Conservation (phyloP, 192 early-diverging fungal species). For the Coemansia sp. region DNA sequence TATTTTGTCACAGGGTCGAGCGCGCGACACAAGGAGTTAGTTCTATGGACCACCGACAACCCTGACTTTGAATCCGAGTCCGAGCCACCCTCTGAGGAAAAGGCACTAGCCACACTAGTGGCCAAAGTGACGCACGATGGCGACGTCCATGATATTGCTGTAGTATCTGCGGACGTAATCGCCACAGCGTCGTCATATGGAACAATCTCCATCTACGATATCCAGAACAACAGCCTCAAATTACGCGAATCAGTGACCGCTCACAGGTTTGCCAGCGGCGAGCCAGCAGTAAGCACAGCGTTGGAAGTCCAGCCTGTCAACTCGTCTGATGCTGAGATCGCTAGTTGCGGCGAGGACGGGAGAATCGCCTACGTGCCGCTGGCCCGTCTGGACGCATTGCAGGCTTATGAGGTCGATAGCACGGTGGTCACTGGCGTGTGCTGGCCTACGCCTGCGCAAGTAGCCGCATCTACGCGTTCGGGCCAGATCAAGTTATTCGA, state of each 20-base stretch:
- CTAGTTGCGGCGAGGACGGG: constrained; percentile 57
- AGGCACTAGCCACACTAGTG: constrained; percentile 25
- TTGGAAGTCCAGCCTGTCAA: constrained; percentile 35
- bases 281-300: constrained; percentile 34
- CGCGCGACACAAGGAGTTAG: constrained; percentile 47
- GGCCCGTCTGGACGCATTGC: constrained; percentile 31
- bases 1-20: constrained; percentile 46
- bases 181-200: constrained; percentile 51
- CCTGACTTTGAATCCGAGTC: constrained; percentile 37
- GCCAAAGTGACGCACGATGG: constrained; percentile 32
- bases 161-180: constrained; percentile 13
- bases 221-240: constrained; percentile 8
- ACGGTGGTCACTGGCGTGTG: constrained; percentile 46
- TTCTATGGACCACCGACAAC: constrained; percentile 52
- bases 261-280: constrained; percentile 38
- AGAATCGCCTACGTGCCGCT: constrained; percentile 22
- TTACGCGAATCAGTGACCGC: constrained; percentile 39
- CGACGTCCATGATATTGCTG: constrained; percentile 36
- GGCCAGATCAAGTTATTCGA: constrained; percentile 58
- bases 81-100: background rate
- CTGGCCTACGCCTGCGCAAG: constrained; percentile 49
- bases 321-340: constrained; percentile 31
- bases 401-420: constrained; percentile 43
- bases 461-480: constrained; percentile 41
- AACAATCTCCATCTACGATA: constrained; percentile 38